Evolutionary conservation across 139 green algal genomes (phyloP), one percentile per base, ranked within the genome.

Genomic region (Desmodesmus armatus): DNA sequence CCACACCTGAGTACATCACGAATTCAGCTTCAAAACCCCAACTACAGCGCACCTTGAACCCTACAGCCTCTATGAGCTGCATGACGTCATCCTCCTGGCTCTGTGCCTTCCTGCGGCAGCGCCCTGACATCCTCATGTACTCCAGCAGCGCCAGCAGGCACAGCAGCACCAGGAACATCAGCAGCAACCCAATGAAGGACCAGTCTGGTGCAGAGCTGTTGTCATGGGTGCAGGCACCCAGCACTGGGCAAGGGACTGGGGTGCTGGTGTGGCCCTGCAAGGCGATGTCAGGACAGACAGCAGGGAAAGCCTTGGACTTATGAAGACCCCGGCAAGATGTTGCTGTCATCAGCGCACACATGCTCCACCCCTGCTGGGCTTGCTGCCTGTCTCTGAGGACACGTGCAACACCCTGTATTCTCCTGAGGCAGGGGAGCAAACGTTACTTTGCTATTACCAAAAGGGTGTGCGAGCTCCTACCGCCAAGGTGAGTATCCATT

Each of bases 111-210:
- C 13, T 62, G 6, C 23, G 19, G 23, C 41, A 40, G 0, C 71
- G 41, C 7, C 71, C 71, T 1, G 71, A 23, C 71, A 78, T 27
- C 27, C 71, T 15, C 71, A 39, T 21, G 29, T 63, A 78, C 23
- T 78, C 71, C 71, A 78, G 25, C 44, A 80, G 3, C 17, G 29
- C 43, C 47, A 80, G 25, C 73, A 80, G 44, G 47, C 17, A 6
- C 47, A 31, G 9, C 71, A 78, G 41, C 71, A 78, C 11, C 71
- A 78, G 71, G 27, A 78, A 43, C 71, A 78, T 78, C 39, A 78
- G n/a, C 40, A 62, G 9, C 19, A 78, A 43, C 5, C 71, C 41
- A 25, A 63, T 19, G 21, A 19, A 67, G 11, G 71, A 78, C 71
- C 71, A 78, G n/a, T 60, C 43, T 5, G 71, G 67, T 11, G 25